Evolutionary conservation across 768 basidiomycete genomes (phyloP).

Genomic region (Gyrodon lividus): DNA sequence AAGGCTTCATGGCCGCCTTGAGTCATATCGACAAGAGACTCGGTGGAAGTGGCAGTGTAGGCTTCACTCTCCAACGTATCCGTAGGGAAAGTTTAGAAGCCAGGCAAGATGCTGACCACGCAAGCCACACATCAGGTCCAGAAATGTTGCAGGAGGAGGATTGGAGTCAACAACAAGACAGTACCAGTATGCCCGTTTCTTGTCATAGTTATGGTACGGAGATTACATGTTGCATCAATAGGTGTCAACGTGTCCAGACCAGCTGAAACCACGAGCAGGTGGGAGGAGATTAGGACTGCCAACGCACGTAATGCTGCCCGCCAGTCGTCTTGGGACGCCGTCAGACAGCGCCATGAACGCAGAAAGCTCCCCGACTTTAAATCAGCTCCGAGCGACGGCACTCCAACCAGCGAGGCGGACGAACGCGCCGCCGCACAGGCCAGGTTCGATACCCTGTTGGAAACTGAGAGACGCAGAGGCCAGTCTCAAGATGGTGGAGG

Average conservation of each 20-base stretch:
- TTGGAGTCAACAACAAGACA: conserved; percentile 12
- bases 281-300: conserved; percentile 65
- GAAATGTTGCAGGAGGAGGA: conserved; percentile 15
- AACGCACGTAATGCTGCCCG: conserved; percentile 42
- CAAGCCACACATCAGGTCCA: conserved; percentile 2
- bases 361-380: conserved; percentile 15
- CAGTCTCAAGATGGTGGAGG: conserved; percentile 21
- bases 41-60: conserved; percentile 31
- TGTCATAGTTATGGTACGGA: neutral
- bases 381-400: conserved; percentile 4
- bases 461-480: conserved; percentile 48
- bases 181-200: conserved; percentile 13
- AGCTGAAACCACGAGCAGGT: conserved; percentile 38
- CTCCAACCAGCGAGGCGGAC: conserved; percentile 17
- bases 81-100: conserved; percentile 17
- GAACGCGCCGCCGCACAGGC: conserved; percentile 50
- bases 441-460: conserved; percentile 56
- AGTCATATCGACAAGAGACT: conserved; percentile 30
- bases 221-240: conserved; percentile 1
- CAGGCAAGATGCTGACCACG: conserved; percentile 2
- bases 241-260: conserved; percentile 7
- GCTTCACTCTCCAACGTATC: conserved; percentile 24
- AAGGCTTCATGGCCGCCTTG: conserved; percentile 31
- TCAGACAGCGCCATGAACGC: conserved; percentile 59
- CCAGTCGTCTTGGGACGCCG: conserved; percentile 63